Percentiles rank a stretch among this genome's conserved stretches.
These are phyloP conservation scores for Fraxinus americana DNA, from an alignment of 257 asterid species.

Conservation along the genomic window DNA sequence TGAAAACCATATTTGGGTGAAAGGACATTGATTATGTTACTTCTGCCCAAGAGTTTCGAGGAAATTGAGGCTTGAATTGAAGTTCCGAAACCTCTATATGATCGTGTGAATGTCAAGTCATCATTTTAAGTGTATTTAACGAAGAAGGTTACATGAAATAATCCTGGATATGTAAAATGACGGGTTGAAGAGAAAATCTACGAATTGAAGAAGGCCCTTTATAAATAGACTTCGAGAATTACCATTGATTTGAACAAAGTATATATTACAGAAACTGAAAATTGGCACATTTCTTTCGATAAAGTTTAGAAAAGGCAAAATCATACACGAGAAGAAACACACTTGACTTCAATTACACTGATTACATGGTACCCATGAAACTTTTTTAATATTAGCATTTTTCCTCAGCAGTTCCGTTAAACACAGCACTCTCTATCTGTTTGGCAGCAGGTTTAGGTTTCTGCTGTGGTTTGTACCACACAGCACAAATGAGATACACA, in stretches of 20 bases:
- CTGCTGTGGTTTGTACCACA: constrained; percentile 54
- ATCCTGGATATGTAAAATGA: too few species aligned
- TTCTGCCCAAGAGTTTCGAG: too few species aligned
- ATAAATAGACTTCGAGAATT: background rate
- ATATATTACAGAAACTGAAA: background rate
- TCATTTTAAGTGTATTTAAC: too few species aligned
- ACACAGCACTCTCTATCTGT: constrained; percentile 32
- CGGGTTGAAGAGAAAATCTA: too few species aligned
- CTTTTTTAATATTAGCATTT: constrained; percentile 33
- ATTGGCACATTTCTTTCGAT: background rate
- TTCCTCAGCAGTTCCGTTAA: constrained; percentile 38
- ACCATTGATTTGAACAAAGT: background rate
- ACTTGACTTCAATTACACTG: background rate
- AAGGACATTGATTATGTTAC: background rate
- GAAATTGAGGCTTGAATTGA: too few species aligned
- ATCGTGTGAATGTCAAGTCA: too few species aligned
- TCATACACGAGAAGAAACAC: background rate
- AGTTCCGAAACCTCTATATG: too few species aligned
- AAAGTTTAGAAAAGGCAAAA: background rate
- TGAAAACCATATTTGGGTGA: background rate
- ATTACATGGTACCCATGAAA: background rate
- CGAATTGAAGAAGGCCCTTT: background rate
- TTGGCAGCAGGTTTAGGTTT: constrained; percentile 30
- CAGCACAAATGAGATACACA: constrained; percentile 57
- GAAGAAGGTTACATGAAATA: too few species aligned